Evolutionary conservation across 345 rosid genomes (phyloP), one percentile per base, ranked within the genome.

Genomic region (Eucalyptus pauciflora): DNA sequence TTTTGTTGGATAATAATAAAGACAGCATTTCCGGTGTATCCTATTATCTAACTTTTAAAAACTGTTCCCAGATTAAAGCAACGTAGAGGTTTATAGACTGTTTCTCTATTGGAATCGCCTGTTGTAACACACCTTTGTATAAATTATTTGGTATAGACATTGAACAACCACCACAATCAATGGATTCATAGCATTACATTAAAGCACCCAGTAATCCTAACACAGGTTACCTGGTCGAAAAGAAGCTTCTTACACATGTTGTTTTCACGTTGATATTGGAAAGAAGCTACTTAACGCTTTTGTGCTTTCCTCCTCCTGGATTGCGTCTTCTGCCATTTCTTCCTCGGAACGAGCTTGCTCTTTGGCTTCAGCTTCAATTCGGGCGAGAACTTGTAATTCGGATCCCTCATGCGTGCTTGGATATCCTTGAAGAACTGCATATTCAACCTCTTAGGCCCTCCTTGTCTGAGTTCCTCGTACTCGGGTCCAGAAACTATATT

Each of bases 391-490:
- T 96, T 92, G 87, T 95, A 97, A 89, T 95, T 96, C 9, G 98
- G 98, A 91, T 97, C 98, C 92, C 99, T 95, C 99, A 97, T 98
- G 2, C 95, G 93, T 64, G 98, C 96, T 89, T 96, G 99, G 89
- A 98, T 97, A 92, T 98, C 98, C 94, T 96, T 98, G 90, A 97
- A 97, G 86, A 98, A 98, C 95, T 98, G 92, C 96, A 96, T 95
- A 89, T 95, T 97, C 94, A 98, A 89, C 91, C 90, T 94, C 95
- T 94, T 98, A 13, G 98, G 99, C 27, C 99, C 99, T 85, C 97
- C 99, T 90, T 96, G 93, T 58, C 99, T 94, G 88, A 97, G 98
- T 91, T 97, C 99, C 91, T 95, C 98, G 80, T 98, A 98, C 87
- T 98, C 99, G 5, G 98, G 99, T 71, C 99, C 97, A 18, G 98